Conservation (phyloP, 2,329 filamentous ascomycete species). For the Coleophoma crateriformis region DNA sequence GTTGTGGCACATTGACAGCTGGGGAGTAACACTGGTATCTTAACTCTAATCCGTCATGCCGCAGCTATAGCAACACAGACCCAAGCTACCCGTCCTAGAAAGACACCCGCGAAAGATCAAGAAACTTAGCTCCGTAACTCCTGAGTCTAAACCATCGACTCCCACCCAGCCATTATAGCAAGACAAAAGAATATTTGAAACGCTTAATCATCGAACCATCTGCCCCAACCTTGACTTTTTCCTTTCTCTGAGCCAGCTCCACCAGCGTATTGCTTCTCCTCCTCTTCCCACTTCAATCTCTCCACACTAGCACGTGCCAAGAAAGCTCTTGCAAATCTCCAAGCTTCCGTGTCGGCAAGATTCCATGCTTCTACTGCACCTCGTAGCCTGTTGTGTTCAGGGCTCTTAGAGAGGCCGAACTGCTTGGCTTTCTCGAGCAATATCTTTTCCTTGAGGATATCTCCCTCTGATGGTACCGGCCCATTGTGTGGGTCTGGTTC, state of each 20-base stretch:
- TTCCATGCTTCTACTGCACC: conserved; percentile 60
- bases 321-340: conserved; percentile 68
- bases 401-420: conserved; percentile 35
- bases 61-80: too few species aligned
- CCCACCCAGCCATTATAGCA: background rate
- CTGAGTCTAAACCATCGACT: background rate
- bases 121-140: background rate
- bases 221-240: conserved; percentile 18
- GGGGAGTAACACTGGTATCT: too few species aligned
- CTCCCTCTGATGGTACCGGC: conserved; percentile 44
- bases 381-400: conserved; percentile 39
- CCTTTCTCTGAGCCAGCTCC: conserved; percentile 42
- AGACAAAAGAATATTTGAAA: background rate
- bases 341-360: conserved; percentile 70
- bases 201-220: conserved; percentile 23
- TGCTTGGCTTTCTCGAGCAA: conserved; percentile 51
- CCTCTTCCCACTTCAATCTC: conserved; percentile 62
- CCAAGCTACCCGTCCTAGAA: too few species aligned
- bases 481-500: conserved; percentile 41
- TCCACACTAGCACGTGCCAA: conserved; percentile 58
- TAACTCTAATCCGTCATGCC: too few species aligned
- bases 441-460: conserved; percentile 46
- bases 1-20: too few species aligned
- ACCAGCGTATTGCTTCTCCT: conserved; percentile 59
- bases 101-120: too few species aligned